Conservation (phyloP, 164 flowering plant species). For the Magnolia sinica region DNA sequence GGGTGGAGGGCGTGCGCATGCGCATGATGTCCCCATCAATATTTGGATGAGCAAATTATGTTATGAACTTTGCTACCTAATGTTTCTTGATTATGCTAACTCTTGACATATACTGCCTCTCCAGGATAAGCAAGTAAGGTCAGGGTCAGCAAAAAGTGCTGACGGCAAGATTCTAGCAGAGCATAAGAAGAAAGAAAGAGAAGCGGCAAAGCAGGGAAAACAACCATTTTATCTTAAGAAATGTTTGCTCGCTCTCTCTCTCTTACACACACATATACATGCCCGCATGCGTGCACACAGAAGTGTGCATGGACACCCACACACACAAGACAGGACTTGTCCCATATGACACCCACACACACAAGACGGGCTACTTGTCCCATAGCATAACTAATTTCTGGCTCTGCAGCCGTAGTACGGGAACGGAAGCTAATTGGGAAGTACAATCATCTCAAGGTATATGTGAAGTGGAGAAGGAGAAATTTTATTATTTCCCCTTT, state of each 20-base stretch:
- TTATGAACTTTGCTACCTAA: not conserved
- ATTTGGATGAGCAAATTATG: not conserved
- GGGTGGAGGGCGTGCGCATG: too few species aligned
- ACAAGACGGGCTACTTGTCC: not conserved
- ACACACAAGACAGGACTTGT: not conserved
- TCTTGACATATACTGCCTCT: not conserved
- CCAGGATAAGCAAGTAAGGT: conserved; percentile 71
- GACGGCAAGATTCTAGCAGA: conserved; percentile 58
- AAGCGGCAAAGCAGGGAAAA: conserved; percentile 86
- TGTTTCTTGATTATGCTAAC: not conserved
- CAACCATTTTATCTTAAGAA: conserved; percentile 76
- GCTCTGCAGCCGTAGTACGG: conserved; percentile 72
- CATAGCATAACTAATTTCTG: conserved; percentile 7
- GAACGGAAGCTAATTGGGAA: conserved; percentile 57
- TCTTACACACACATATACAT: not conserved
- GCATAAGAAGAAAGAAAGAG: conserved; percentile 91
- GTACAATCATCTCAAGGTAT: conserved; percentile 73
- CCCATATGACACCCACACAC: not conserved
- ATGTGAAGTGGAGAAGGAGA: not conserved
- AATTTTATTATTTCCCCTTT: not conserved
- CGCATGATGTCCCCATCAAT: too few species aligned
- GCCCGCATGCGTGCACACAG: too few species aligned
- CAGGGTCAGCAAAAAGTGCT: conserved; percentile 38
- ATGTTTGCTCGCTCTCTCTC: conserved; percentile 42
- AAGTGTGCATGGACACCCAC: too few species aligned